Evolutionary conservation across 345 rosid genomes (phyloP), one percentile per base, ranked within the genome.

Genomic region (Arabidopsis arenosa): DNA sequence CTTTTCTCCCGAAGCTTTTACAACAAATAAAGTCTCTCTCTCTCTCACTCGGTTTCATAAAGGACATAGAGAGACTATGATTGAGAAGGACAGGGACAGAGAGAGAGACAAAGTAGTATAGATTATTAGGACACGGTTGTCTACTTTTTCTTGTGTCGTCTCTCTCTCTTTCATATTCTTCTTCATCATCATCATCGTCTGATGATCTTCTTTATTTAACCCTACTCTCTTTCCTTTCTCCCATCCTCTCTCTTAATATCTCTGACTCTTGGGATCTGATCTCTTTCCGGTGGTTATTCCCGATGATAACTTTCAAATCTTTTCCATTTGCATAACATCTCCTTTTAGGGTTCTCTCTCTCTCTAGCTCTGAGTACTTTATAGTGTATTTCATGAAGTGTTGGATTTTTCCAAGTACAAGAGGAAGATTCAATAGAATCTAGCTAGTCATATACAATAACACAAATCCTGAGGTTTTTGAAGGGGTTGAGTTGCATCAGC

Each of bases 51-150:
- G 79, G 51, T 59, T 72, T 55, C 68, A n/a, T 18, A 59, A 59
- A 79, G 59, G 72, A 76, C 71, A 75, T 48, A 75, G 68, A 78
- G 55, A 41, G 62, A 67, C 66, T 56, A 66, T 75, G 59, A 75
- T 49, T 75, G 68, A 82, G 43, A 76, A 36, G 36, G 64, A 56
- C n/a, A 77, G 0, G 77, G 30, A 85, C 14, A 72, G 74, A 75
- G 49, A 75, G 70, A 40, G 64, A 55, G 53, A 53, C n/a, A 70
- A 67, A 79, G 77, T 73, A 75, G 40, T 66, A 76, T 64, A 77
- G 68, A 80, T 78, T 77, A 84, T 89, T 82, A 85, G 87, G 90
- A 90, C 88, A 87, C 85, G 75, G 78, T 75, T 76, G 80, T 69
- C 69, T 69, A 43, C 70, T 61, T 76, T 75, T 68, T 11, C 52